Percentiles rank a stretch among this genome's conserved stretches.
phyloP scores from a whole-genome alignment of 2,329 filamentous ascomycete species.

The Ilyonectria destructans region DNA sequence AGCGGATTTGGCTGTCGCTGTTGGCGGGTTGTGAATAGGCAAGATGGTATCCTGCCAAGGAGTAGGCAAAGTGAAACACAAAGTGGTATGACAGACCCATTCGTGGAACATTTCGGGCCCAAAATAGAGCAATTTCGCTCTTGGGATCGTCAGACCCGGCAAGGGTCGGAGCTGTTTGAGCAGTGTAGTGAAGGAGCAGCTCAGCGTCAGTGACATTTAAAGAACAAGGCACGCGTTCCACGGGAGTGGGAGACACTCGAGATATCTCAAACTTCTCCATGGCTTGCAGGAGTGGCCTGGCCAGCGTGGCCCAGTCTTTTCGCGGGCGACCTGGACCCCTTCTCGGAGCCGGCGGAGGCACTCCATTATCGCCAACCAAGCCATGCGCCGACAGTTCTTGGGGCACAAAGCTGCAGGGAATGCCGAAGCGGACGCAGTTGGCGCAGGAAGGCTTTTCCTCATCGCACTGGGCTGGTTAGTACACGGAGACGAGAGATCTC shows the following conservation, averaged over 20 bases:
- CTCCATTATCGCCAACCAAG: conserved; percentile 35
- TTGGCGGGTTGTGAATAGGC: conserved; percentile 40
- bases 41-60: conserved; percentile 50
- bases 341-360: conserved; percentile 38
- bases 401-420: conserved; percentile 50
- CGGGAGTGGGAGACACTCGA: conserved; percentile 33
- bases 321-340: conserved; percentile 51
- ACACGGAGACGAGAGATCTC: neutral
- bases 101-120: conserved; percentile 49
- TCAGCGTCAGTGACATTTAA: conserved; percentile 51
- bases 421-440: conserved; percentile 53
- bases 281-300: conserved; percentile 36
- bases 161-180: conserved; percentile 45
- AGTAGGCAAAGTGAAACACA: conserved; percentile 50
- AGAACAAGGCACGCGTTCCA: conserved; percentile 38
- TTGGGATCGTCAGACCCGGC: conserved; percentile 37
- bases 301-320: conserved; percentile 50
- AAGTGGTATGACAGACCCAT: conserved; percentile 50
- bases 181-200: conserved; percentile 51
- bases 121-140: conserved; percentile 45
- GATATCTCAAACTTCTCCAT: conserved; percentile 44
- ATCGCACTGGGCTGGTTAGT: conserved; percentile 47
- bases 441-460: conserved; percentile 52
- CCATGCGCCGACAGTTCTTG: conserved; percentile 36
- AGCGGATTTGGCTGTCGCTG: conserved; percentile 39